phyloP scores from a whole-genome alignment of 768 basidiomycete genomes.

The Hemileccinum impolitum region DNA sequence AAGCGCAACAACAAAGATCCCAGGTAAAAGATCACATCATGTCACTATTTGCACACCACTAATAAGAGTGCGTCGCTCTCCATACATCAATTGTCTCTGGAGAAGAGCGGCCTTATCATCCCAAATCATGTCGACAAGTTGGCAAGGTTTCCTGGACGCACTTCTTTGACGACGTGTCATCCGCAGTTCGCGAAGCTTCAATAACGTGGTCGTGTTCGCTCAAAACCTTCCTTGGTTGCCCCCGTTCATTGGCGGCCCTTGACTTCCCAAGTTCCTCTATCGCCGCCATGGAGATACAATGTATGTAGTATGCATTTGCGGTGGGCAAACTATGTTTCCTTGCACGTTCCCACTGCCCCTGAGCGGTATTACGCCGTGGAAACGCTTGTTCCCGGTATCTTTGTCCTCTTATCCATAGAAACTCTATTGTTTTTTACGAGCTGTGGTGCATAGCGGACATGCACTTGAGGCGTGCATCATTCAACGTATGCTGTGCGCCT shows the following conservation, averaged over 20 bases:
- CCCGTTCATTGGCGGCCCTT: conserved; percentile 19
- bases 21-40: conserved; percentile 10
- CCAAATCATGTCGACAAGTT: conserved; percentile 8
- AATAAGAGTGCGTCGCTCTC: conserved; percentile 5
- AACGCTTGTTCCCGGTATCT: conserved; percentile 8
- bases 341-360: conserved; percentile 24
- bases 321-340: conserved; percentile 10
- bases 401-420: conserved; percentile 11
- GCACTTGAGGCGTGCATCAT: conserved; percentile 28
- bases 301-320: conserved; percentile 1
- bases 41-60: conserved; percentile 7
- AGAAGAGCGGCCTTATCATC: neutral
- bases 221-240: conserved; percentile 10
- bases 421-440: conserved; percentile 15
- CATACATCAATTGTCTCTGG: conserved; percentile 11
- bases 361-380: conserved; percentile 25
- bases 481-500: conserved; percentile 16
- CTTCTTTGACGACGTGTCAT: neutral
- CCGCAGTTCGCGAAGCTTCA: conserved; percentile 6
- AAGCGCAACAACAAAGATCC: conserved; percentile 17
- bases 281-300: conserved; percentile 24
- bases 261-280: conserved; percentile 20
- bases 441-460: conserved; percentile 22
- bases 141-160: conserved; percentile 3
- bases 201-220: conserved; percentile 12